Evolutionary conservation across 495 filamentous ascomycete species (phyloP).

Genomic region (Penicillium flavigenum): DNA sequence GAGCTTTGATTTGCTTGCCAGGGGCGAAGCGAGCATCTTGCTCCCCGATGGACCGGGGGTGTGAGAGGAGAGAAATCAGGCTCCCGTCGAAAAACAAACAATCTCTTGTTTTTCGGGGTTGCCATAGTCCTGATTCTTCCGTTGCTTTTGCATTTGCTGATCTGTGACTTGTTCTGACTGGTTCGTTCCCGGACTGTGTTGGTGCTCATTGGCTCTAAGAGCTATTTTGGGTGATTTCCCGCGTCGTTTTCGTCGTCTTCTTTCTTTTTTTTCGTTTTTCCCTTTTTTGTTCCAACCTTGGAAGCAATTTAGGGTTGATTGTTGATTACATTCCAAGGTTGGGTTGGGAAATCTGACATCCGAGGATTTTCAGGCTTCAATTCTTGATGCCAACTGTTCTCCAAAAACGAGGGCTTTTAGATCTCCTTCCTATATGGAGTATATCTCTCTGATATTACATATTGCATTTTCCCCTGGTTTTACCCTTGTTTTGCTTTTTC

Average conservation of each 20-base stretch:
- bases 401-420: background rate
- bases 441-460: background rate
- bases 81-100: conserved; percentile 12
- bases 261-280: background rate
- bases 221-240: background rate
- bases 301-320: background rate
- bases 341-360: background rate
- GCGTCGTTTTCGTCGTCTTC: background rate
- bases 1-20: conserved; percentile 59
- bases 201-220: background rate
- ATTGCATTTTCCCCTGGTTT: background rate
- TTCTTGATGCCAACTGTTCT: background rate
- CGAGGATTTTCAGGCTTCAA: background rate
- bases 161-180: background rate
- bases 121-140: background rate
- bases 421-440: background rate
- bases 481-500: conserved; percentile 6
- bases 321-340: background rate
- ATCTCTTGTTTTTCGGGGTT: background rate
- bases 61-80: conserved; percentile 9
- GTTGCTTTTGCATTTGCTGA: conserved; percentile 6
- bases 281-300: background rate
- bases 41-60: conserved; percentile 29
- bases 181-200: background rate
- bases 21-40: conserved; percentile 48